phyloP scores from a whole-genome alignment of 2,329 filamentous ascomycete genomes.

The Exophiala bonariae region DNA sequence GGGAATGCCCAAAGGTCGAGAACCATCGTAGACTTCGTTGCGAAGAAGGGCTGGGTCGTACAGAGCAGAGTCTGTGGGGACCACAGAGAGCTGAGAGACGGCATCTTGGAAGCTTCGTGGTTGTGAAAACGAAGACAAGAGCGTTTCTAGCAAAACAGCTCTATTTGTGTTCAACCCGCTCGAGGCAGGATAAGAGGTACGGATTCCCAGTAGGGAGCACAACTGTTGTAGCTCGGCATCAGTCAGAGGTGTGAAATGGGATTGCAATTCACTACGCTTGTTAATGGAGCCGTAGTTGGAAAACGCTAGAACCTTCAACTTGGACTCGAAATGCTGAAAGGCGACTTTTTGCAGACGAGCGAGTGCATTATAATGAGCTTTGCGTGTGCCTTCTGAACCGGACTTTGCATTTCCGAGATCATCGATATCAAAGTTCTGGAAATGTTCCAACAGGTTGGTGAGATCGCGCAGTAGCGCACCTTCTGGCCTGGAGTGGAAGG shows the following conservation, averaged over 20 bases:
- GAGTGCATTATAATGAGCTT: conserved; percentile 73
- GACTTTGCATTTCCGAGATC: conserved; percentile 83
- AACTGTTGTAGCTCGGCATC: conserved; percentile 74
- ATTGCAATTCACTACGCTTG: conserved; percentile 73
- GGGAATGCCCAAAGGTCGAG: conserved; percentile 81
- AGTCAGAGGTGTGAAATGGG: conserved; percentile 69
- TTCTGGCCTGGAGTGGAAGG: conserved; percentile 71
- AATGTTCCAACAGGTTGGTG: conserved; percentile 77
- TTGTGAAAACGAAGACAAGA: conserved; percentile 74
- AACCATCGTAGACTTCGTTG: conserved; percentile 85
- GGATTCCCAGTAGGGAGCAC: conserved; percentile 70
- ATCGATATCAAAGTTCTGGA: conserved; percentile 83
- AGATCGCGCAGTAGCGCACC: conserved; percentile 80
- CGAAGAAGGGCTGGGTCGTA: conserved; percentile 78
- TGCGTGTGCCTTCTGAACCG: conserved; percentile 70
- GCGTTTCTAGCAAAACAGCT: conserved; percentile 58
- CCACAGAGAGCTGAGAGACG: conserved; percentile 66
- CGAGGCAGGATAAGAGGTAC: conserved; percentile 77
- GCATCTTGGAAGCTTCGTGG: conserved; percentile 80
- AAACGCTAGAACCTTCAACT: conserved; percentile 84
- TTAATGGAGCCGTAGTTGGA: conserved; percentile 91
- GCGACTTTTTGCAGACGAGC: conserved; percentile 77
- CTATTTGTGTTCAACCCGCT: conserved; percentile 64
- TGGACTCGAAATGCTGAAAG: conserved; percentile 81
- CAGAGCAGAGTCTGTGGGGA: conserved; percentile 79